Base-by-base conservation (phyloP, 192 early-diverging fungal genomes). In the Coemansia pectinata region DNA sequence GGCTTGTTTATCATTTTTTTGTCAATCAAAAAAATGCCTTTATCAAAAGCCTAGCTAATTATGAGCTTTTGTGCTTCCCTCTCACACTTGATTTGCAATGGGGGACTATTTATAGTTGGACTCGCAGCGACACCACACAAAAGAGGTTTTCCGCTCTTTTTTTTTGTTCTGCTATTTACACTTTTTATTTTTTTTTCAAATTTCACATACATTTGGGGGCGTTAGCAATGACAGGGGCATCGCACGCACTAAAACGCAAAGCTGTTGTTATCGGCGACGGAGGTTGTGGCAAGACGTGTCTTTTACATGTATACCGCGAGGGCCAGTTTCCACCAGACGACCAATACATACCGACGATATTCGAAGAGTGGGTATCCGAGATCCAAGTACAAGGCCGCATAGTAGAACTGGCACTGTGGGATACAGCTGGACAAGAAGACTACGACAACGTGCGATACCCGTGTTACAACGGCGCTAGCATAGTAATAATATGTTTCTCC, bases 361-460 rank as follows among this genome's bases (percentile, higher is more conserved):
- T 96, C 78, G 96, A 98, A 69, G 97, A 95, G 83, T 93, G 91
- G 71, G 94, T 98, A 47, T 90, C 93, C 29, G 95, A 97, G 64
- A 87, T 98, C 39, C 86, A 90, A 58, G 88, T 95, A 36, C 93
- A 97, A 78, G 93, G 92, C 55, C 91, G 90, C 74, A 83, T 84
- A 42, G 92, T 97, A 38, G 92, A 97, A 76, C 85, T 98, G 38
- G 94, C 93, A 48, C 84, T 97, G 45, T 98, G 95, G 95, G 96
- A 98, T 91, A 97, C 95, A 64, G 95, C 95, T 57, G 95, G 93
- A 34, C 94, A 96, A 66, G 95, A 97, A 83, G 96, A 98, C 79
- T 96, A 98, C 79, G 94, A 97, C 79, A 91, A 93, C 66, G 85
- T 98, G 63, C 90, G 95, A 62, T 93, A 94, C 38, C 87, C 96